Conservation (phyloP, 768 basidiomycete species). For the Russula ochroleuca region DNA sequence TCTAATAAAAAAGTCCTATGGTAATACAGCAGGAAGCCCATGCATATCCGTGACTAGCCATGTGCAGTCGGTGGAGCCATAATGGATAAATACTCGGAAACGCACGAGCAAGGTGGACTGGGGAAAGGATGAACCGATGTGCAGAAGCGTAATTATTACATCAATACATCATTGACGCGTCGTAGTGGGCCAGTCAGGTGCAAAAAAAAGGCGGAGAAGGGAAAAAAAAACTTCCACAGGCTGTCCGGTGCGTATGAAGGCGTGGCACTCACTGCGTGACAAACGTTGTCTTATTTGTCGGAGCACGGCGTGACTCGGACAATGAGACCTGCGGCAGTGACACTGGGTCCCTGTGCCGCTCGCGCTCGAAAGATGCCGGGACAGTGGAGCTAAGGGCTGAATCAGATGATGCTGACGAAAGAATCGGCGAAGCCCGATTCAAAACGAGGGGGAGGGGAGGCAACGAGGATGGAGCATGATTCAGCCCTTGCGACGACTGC, state of each 20-base stretch:
- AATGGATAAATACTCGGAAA: constrained; percentile 23
- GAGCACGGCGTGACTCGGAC: constrained; percentile 23
- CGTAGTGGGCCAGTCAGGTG: neutral
- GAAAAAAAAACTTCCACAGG: neutral
- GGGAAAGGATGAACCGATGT: constrained; percentile 4
- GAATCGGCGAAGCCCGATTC: constrained; percentile 26
- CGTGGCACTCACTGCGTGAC: constrained; percentile 23
- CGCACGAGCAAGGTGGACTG: constrained; percentile 4
- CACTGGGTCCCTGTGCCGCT: constrained; percentile 23
- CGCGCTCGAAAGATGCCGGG: constrained; percentile 27
- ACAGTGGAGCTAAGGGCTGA: constrained; percentile 24
- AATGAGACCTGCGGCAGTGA: constrained; percentile 14
- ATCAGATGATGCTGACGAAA: constrained; percentile 26
- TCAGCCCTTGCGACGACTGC: constrained; percentile 22
- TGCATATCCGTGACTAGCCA: constrained; percentile 22
- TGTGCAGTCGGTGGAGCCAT: constrained; percentile 11
- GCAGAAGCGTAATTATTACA: constrained; percentile 24
- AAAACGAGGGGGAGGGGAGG: constrained; percentile 22
- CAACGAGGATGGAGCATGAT: constrained; percentile 13
- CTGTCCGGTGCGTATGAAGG: neutral
- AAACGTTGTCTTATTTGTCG: constrained; percentile 23
- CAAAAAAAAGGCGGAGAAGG: neutral
- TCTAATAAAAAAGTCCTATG: constrained; percentile 24
- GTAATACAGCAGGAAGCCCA: constrained; percentile 20
- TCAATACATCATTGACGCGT: constrained; percentile 21